These are phyloP conservation scores for Aspergillus sp. DNA, from an alignment of 2,329 filamentous ascomycete genomes.

Conservation along the genomic window DNA sequence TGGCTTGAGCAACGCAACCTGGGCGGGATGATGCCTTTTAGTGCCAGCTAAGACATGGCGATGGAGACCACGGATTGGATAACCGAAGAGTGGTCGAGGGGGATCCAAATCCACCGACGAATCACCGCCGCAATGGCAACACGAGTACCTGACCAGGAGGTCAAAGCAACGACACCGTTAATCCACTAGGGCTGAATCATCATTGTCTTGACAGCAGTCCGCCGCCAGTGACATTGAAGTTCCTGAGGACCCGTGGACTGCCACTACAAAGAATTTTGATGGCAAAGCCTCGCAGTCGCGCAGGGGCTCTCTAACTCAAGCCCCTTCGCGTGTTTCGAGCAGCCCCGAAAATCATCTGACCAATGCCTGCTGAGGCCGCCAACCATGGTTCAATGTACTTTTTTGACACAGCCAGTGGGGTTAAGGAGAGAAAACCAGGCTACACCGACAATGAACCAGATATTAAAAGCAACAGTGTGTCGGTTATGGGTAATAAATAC, in stretches of 20 bases:
- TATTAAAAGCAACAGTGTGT: neutral
- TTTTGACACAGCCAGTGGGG: slow-evolving; percentile 22
- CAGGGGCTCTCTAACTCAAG: neutral
- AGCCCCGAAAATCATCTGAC: slow-evolving; percentile 1
- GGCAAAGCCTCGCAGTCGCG: too few relatives aligned
- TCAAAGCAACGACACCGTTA: slow-evolving; percentile 9
- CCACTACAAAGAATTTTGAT: too few relatives aligned
- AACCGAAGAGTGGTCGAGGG: slow-evolving; percentile 13
- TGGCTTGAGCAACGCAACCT: slow-evolving; percentile 24
- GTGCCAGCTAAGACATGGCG: slow-evolving; percentile 22
- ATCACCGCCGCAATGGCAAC: slow-evolving; percentile 14
- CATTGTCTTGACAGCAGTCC: too few relatives aligned
- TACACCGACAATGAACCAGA: neutral
- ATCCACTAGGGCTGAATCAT: slow-evolving; percentile 7
- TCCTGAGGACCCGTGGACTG: too few relatives aligned
- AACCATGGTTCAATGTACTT: slow-evolving; percentile 17
- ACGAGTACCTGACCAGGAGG: slow-evolving; percentile 17
- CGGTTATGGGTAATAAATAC: neutral
- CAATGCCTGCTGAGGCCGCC: neutral
- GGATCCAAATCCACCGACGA: slow-evolving; percentile 12
- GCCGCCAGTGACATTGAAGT: too few relatives aligned
- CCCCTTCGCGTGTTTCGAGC: neutral
- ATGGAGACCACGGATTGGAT: slow-evolving; percentile 23
- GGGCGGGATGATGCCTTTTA: slow-evolving; percentile 30
- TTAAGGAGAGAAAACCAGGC: slow-evolving; percentile 12